These are phyloP conservation scores for Triangularia setosa DNA, from an alignment of 2,329 filamentous ascomycete species.

Conservation along the genomic window DNA sequence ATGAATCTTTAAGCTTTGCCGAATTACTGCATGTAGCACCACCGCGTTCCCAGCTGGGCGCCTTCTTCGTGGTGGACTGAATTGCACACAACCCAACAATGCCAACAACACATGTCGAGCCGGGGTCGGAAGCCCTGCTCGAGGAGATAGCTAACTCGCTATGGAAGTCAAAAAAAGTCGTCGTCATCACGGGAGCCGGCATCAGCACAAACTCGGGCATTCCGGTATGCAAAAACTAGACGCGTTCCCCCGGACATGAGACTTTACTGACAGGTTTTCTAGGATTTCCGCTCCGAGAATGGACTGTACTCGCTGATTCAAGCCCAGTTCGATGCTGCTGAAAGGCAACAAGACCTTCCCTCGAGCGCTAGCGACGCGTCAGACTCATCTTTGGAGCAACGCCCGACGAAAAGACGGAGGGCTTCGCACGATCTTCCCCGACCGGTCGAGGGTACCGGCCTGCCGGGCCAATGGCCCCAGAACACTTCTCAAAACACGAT, in stretches of 20 bases:
- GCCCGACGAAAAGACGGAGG: slow-evolving; percentile 34
- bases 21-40: background rate
- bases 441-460: slow-evolving; percentile 1
- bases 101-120: slow-evolving; percentile 55
- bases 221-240: slow-evolving; percentile 50
- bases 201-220: slow-evolving; percentile 76
- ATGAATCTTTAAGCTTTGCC: background rate
- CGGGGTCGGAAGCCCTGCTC: slow-evolving; percentile 50
- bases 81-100: slow-evolving; percentile 36
- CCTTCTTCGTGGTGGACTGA: background rate
- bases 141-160: slow-evolving; percentile 62
- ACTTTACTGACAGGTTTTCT: background rate
- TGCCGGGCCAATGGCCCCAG: background rate
- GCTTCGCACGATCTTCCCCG: slow-evolving; percentile 27
- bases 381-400: slow-evolving; percentile 26
- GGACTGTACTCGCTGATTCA: slow-evolving; percentile 70
- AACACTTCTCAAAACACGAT: background rate
- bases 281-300: slow-evolving; percentile 71
- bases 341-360: slow-evolving; percentile 28
- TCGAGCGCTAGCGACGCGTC: slow-evolving; percentile 31
- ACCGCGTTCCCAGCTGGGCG: background rate
- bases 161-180: slow-evolving; percentile 63
- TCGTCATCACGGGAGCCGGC: slow-evolving; percentile 68
- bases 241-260: slow-evolving; percentile 22
- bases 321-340: slow-evolving; percentile 57